Percentiles rank a stretch among this genome's conserved stretches.
These are phyloP conservation scores for Cyathus striatus DNA, from an alignment of 768 basidiomycete genomes.

Conservation along the genomic window DNA sequence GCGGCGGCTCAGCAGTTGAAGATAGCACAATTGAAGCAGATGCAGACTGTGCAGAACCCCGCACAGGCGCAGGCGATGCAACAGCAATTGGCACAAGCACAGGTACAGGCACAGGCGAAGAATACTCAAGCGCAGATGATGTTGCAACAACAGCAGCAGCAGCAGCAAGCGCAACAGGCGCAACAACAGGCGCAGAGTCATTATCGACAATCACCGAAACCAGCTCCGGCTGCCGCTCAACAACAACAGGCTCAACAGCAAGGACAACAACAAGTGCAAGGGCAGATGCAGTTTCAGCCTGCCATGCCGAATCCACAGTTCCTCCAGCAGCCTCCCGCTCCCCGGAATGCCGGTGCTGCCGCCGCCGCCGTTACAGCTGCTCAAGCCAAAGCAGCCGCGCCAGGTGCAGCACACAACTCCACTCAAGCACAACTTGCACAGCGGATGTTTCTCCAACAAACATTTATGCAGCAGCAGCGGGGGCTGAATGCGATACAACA, in stretches of 20 bases:
- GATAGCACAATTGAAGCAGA: too few species aligned
- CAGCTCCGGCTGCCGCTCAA: neutral
- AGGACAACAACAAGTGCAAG: conserved; percentile 13
- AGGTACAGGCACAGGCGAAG: conserved; percentile 6
- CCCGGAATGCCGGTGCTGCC: neutral
- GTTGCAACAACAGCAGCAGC: conserved; percentile 8
- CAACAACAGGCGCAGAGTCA: conserved; percentile 9
- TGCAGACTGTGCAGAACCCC: too few species aligned
- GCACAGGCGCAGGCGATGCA: conserved; percentile 9
- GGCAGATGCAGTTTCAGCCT: conserved; percentile 13
- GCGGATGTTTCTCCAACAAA: too few species aligned
- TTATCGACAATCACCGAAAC: conserved; percentile 5
- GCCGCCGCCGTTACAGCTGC: neutral
- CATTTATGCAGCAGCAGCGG: conserved; percentile 6
- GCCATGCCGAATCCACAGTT: conserved; percentile 1
- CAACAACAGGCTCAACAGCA: conserved; percentile 6
- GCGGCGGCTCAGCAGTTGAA: too few species aligned
- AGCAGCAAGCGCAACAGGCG: conserved; percentile 8
- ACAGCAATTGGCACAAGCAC: conserved; percentile 8
- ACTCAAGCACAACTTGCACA: neutral
- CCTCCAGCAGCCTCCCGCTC: neutral
- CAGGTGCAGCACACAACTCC: too few species aligned
- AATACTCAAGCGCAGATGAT: conserved; percentile 8
- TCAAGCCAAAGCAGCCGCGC: neutral
- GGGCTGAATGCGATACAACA: conserved; percentile 12